These are phyloP conservation scores for Leccinum broughii DNA, from an alignment of 768 basidiomycete species.

Conservation along the genomic window DNA sequence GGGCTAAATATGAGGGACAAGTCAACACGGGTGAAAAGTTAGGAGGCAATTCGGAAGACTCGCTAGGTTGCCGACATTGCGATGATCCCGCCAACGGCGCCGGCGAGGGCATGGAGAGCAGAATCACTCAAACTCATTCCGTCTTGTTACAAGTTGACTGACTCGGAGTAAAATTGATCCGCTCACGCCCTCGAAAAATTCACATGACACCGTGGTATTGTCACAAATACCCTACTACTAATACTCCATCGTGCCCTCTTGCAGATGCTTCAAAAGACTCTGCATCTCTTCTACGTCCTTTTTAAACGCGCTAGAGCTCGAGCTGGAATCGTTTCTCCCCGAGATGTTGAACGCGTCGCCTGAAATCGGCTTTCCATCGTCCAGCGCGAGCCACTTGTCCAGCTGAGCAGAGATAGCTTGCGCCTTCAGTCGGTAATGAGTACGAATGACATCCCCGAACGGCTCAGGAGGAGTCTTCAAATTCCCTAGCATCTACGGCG, in stretches of 20 bases:
- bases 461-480: conserved; percentile 81
- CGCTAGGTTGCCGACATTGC: conserved; percentile 93
- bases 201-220: conserved; percentile 14
- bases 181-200: conserved; percentile 1
- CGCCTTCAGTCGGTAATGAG: conserved; percentile 89
- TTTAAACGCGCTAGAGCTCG: conserved; percentile 59
- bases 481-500: conserved; percentile 76
- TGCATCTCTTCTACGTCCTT: conserved; percentile 77
- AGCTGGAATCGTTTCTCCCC: conserved; percentile 38
- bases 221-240: background rate
- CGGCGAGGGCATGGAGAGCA: conserved; percentile 82
- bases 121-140: conserved; percentile 59
- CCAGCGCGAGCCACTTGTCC: conserved; percentile 72
- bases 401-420: conserved; percentile 67
- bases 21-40: background rate
- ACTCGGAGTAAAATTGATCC: too few species aligned
- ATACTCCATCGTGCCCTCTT: conserved; percentile 27
- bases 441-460: conserved; percentile 83
- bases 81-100: conserved; percentile 84
- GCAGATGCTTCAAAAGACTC: conserved; percentile 49
- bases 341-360: conserved; percentile 54
- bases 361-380: conserved; percentile 65
- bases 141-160: background rate
- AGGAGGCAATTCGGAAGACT: conserved; percentile 27
- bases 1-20: conserved; percentile 53